phyloP scores from a whole-genome alignment of 805 yeast genomes.

The Suhomyces vadensis region DNA sequence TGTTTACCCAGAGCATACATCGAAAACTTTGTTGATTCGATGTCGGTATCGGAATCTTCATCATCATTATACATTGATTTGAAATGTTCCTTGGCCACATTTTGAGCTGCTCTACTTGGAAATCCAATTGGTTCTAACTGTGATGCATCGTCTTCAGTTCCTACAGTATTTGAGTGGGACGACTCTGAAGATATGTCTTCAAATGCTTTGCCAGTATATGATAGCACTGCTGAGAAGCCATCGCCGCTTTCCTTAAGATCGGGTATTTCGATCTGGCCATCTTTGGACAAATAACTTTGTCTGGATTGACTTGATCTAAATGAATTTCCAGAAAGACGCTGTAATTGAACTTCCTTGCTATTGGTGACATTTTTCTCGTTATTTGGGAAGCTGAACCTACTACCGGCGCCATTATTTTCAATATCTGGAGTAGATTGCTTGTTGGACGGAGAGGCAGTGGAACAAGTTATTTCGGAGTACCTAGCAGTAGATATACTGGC shows the following conservation, averaged over 20 bases:
- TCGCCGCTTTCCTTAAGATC: conserved; percentile 33
- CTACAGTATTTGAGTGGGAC: not conserved
- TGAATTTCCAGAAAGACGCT: conserved; percentile 4
- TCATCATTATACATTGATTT: conserved; percentile 20
- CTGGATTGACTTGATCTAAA: conserved; percentile 8
- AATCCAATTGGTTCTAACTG: conserved; percentile 37
- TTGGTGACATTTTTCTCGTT: conserved; percentile 35
- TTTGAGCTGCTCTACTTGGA: conserved; percentile 34
- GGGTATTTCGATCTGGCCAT: conserved; percentile 46
- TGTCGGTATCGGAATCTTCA: conserved; percentile 30
- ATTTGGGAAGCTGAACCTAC: conserved; percentile 41
- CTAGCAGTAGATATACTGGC: conserved; percentile 13
- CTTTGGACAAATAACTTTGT: conserved; percentile 9
- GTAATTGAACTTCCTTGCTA: conserved; percentile 9
- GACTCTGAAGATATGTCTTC: conserved; percentile 26
- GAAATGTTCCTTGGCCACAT: conserved; percentile 29
- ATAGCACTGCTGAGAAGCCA: conserved; percentile 9
- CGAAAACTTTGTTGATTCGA: conserved; percentile 24
- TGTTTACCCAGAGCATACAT: conserved; percentile 15
- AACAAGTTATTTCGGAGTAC: conserved; percentile 13
- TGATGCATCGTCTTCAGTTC: conserved; percentile 4
- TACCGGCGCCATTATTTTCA: conserved; percentile 39
- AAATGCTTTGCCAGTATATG: conserved; percentile 26
- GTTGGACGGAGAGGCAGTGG: not conserved
- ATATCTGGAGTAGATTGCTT: conserved; percentile 13